Evolutionary conservation across 1,284 basidiomycete genomes (phyloP), one percentile per base, ranked within the genome.

Genomic region (Cryptococcus sp.): DNA sequence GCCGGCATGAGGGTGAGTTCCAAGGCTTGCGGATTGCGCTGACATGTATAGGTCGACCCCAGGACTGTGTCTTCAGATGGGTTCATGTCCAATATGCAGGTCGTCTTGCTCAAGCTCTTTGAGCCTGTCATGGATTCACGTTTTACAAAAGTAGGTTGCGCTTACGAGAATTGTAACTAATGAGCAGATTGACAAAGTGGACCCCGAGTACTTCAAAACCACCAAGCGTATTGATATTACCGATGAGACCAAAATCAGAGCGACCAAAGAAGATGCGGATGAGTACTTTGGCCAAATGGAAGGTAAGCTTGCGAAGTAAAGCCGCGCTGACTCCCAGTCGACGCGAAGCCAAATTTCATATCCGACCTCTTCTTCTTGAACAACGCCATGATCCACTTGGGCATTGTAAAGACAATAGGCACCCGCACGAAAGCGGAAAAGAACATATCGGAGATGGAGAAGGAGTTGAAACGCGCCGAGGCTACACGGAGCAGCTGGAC

Each of bases 71-170:
- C 93, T 0, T 88, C 87, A 0, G 95, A 99, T 72, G 88, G 89
- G 50, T 98, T 92, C 78, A 91, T 98, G 88, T 84, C 91, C 60
- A 99, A 98, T 68, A 69, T 95, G 41, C 91, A 94, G 70, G 84
- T 85, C 40, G 80, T 96, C 19, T 78, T 98, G 23, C 81, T 94
- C 44, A 85, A 87, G 20, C 91, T 99, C 66, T 89, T 93, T n/a
- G 91, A 93, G 65, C 96, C 96, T 0, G 97, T 99, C 73, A 93
- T 98, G 84, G 95, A 99, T 75, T 86, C 89, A 0, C 86, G 84
- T 55, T 95, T 88, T 69, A 86, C 87, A 52, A 99, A 98, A 84
- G 91, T 88, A 67, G 49, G 78, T 54, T 19, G 13, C 22, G 13
- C 13, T 54, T 16, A 8, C 23, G 6, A 1, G 5, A 39, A 6